A percentile compares a stretch with the other conserved stretches of the same genome.
These are phyloP conservation scores for Aspergillus sp. DNA, from an alignment of 2,329 filamentous ascomycete species.

Conservation along the genomic window DNA sequence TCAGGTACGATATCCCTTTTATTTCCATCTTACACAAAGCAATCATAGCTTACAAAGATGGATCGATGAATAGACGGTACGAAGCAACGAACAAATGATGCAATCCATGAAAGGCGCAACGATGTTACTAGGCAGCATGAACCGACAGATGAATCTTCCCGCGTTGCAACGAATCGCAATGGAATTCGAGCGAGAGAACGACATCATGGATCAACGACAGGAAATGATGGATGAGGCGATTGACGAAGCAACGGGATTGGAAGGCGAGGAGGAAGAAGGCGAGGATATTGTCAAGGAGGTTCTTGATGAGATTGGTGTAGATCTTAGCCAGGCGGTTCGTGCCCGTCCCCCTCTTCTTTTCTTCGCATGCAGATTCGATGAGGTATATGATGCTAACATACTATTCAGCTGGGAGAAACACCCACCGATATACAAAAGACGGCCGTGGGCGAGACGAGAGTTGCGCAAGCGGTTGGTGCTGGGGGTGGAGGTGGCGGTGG, in stretches of 20 bases:
- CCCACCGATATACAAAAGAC: constrained; percentile 78
- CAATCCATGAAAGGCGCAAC: constrained; percentile 99
- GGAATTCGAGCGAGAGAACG: constrained; percentile 98
- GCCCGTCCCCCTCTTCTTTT: too few relatives aligned
- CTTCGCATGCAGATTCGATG: neutral
- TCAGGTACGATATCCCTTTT: constrained; percentile 62
- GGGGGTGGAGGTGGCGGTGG: constrained; percentile 46
- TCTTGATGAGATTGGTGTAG: constrained; percentile 93
- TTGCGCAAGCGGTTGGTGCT: constrained; percentile 78
- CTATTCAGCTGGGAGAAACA: constrained; percentile 79
- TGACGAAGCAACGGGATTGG: constrained; percentile 90
- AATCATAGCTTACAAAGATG: constrained; percentile 5
- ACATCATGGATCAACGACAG: constrained; percentile 98
- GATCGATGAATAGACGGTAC: constrained; percentile 69
- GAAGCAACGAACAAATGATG: constrained; percentile 99
- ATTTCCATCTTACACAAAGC: neutral
- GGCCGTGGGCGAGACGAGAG: constrained; percentile 70
- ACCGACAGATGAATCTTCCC: constrained; percentile 94
- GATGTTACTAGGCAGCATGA: constrained; percentile 91
- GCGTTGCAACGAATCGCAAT: constrained; percentile 94
- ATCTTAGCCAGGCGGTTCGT: constrained; percentile 84
- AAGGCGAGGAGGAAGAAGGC: constrained; percentile 83
- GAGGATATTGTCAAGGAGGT: constrained; percentile 97
- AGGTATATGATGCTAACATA: constrained; percentile 22
- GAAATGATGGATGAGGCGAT: constrained; percentile 99